Percentiles rank a stretch among this genome's conserved stretches.
Evolutionary conservation across 495 filamentous ascomycete species (phyloP).

Genomic region (Xanthoparmelia taractica): DNA sequence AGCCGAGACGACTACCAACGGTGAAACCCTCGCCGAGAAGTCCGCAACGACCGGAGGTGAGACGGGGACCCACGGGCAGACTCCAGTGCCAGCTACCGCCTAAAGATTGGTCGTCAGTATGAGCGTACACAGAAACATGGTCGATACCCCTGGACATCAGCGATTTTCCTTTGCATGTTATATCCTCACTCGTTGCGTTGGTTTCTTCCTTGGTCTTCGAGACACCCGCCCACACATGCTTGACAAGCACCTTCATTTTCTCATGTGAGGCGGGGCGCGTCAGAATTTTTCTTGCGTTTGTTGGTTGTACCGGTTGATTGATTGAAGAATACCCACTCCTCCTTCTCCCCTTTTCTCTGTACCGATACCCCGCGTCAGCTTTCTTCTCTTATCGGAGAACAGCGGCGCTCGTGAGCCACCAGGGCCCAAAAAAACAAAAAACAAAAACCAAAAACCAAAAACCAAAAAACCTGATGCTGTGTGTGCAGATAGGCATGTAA

Average conservation of each 20-base stretch:
- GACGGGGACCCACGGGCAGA: slow-evolving; percentile 11
- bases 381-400: slow-evolving; percentile 21
- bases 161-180: slow-evolving; percentile 4
- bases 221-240: not conserved
- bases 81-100: slow-evolving; percentile 17
- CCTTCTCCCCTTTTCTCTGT: slow-evolving; percentile 11
- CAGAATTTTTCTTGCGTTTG: not conserved
- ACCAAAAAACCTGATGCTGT: slow-evolving; percentile 2
- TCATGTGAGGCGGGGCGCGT: not conserved
- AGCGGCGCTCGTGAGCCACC: slow-evolving; percentile 21
- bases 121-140: slow-evolving; percentile 1
- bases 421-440: too few relatives aligned
- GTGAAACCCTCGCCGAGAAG: slow-evolving; percentile 10
- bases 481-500: slow-evolving; percentile 22
- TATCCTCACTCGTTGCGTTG: slow-evolving; percentile 4
- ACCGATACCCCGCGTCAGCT: slow-evolving; percentile 22
- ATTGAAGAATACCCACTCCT: slow-evolving; percentile 22
- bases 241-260: not conserved
- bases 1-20: slow-evolving; percentile 12
- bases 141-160: slow-evolving; percentile 5
- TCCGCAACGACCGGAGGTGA: slow-evolving; percentile 11
- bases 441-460: too few relatives aligned
- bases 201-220: not conserved
- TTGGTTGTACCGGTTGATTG: too few relatives aligned
- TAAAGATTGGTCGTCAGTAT: not conserved